These are phyloP conservation scores for Geotrichum siamense DNA, from an alignment of 1,139 yeast genomes.

Conservation along the genomic window DNA sequence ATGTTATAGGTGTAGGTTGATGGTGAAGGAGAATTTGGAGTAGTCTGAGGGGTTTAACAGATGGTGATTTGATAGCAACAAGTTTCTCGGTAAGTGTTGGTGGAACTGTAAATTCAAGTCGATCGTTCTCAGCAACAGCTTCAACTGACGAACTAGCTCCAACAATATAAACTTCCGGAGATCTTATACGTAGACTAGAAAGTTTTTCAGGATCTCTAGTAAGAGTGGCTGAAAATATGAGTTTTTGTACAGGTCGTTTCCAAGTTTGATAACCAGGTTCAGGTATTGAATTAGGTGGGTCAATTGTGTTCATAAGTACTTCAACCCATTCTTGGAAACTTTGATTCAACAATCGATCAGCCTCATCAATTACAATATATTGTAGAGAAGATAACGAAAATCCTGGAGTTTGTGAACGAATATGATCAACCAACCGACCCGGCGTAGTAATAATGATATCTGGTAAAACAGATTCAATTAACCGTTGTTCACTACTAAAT, in stretches of 20 bases:
- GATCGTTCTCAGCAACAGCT: slow-evolving; percentile 41
- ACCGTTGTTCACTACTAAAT: slow-evolving; percentile 56
- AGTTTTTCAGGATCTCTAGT: slow-evolving; percentile 89
- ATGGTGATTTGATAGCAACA: slow-evolving; percentile 28
- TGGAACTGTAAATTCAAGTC: slow-evolving; percentile 43
- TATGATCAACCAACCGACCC: slow-evolving; percentile 89
- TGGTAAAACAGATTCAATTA: slow-evolving; percentile 45
- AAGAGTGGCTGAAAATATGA: slow-evolving; percentile 87
- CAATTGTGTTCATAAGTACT: slow-evolving; percentile 49
- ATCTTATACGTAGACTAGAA: slow-evolving; percentile 56
- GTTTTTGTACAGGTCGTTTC: slow-evolving; percentile 42
- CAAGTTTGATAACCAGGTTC: slow-evolving; percentile 20
- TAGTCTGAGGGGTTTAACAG: slow-evolving; percentile 65
- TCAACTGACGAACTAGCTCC: slow-evolving; percentile 31
- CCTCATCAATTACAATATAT: slow-evolving; percentile 85
- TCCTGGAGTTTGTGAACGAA: slow-evolving; percentile 36
- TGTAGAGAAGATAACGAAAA: slow-evolving; percentile 44
- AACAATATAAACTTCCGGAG: slow-evolving; percentile 66
- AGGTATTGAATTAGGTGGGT: slow-evolving; percentile 24
- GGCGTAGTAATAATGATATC: slow-evolving; percentile 85
- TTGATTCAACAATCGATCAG: slow-evolving; percentile 84
- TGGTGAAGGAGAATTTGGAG: slow-evolving; percentile 36
- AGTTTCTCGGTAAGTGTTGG: slow-evolving; percentile 32
- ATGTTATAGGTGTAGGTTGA: slow-evolving; percentile 21
- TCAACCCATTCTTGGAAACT: slow-evolving; percentile 91